Percentiles rank a stretch among this genome's conserved stretches.
Conservation (phyloP, 441 rosid species). For the Gossypium gossypioides region DNA sequence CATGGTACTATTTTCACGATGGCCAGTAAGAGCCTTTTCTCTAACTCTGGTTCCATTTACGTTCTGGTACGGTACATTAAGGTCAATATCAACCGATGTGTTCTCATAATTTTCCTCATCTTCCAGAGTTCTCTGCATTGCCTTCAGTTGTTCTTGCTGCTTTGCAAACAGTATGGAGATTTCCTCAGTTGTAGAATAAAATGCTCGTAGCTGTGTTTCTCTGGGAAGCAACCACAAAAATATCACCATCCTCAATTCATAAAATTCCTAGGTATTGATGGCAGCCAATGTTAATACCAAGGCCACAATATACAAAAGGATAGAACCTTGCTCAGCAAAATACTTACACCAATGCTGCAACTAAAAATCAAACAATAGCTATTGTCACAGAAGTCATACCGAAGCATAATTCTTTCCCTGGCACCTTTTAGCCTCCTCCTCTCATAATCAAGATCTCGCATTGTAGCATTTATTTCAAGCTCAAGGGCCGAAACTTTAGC, state of each 20-base stretch:
- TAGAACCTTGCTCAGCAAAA: not conserved
- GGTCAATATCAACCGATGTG: constrained; percentile 58
- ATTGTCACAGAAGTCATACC: constrained; percentile 37
- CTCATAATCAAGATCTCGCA: constrained; percentile 85
- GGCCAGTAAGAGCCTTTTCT: constrained; percentile 25
- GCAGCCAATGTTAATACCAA: not conserved
- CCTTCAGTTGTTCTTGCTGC: constrained; percentile 93
- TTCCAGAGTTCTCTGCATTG: constrained; percentile 86
- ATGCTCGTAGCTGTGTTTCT: constrained; percentile 86
- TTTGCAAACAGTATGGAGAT: constrained; percentile 59
- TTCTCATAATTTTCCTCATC: constrained; percentile 84
- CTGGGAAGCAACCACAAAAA: constrained; percentile 33
- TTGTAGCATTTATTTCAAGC: constrained; percentile 69
- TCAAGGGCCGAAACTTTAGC: constrained; percentile 82
- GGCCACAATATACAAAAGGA: not conserved
- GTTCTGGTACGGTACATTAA: constrained; percentile 29
- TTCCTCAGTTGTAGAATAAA: constrained; percentile 92
- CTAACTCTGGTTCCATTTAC: constrained; percentile 18
- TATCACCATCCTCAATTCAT: not conserved
- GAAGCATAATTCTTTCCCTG: constrained; percentile 93
- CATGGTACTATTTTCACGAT: constrained; percentile 19
- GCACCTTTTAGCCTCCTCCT: constrained; percentile 87
- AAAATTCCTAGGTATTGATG: not conserved
- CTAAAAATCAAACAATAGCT: not conserved
- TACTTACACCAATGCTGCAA: not conserved